Evolutionary conservation across 2,329 filamentous ascomycete species (phyloP), one percentile per base, ranked within the genome.

Genomic region (Chaetomiaceae sp.): DNA sequence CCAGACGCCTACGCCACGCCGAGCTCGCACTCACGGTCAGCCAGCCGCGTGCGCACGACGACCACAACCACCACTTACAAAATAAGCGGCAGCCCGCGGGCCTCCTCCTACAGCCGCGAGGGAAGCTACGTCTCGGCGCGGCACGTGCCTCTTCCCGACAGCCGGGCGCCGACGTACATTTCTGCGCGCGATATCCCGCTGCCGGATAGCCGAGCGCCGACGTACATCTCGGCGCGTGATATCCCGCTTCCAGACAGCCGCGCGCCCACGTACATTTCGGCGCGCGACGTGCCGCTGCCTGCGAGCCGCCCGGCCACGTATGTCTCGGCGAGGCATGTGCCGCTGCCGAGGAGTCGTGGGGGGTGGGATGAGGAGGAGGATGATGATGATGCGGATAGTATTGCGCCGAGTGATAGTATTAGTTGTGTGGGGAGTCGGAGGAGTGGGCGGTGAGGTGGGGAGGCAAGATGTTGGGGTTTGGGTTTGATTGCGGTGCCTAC

Each of bases 321-420:
- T 15, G 43, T 54, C 3, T 56, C 60, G 37, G 47, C 54, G 5
- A 56, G 61, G 7, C 51, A 61, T 34, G 46, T 55, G 6, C 54
- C 71, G n/a, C 63, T 75, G 22, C 74, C 76, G 1, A 62, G 64
- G 20, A 78, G 75, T 51, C 66, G 66, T 3, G 65, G 68, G 4
- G 73, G 74, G 51, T 25, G 49, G 19, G 55, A 38, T 27, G 55
- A 67, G 1, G 42, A 42, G 17, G 47, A 39, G 4, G 37, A 47
- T 2, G 54, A 48, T 8, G 73, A 78, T 36, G 79, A 82, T 58
- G 67, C 69, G 47, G 75, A 72, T 45, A 83, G 79, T 60, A 70
- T 85, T 33, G 79, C 75, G 39, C 82, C 82, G 1, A 78, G 75
- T 61, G 82, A 85, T 63, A 84, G 81, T 62, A 82, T 85, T 52